These are phyloP conservation scores for Extremus antarcticus DNA, from an alignment of 495 filamentous ascomycete genomes.

Conservation along the genomic window DNA sequence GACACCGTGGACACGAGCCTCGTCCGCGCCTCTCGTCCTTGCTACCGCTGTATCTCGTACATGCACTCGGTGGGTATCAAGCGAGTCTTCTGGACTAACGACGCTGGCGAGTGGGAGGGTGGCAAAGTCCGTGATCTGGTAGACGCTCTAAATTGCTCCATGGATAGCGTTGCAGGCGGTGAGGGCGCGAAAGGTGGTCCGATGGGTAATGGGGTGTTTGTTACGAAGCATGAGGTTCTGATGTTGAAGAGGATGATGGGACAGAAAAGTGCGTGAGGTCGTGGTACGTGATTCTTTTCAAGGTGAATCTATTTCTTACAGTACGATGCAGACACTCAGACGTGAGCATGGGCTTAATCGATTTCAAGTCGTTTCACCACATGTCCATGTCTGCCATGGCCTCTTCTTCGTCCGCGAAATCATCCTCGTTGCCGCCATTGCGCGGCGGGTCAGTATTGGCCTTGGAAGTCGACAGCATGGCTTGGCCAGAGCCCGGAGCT, in stretches of 20 bases:
- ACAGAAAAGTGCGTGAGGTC: not conserved
- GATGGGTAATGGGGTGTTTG: slow-evolving; percentile 29
- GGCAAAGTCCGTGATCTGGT: slow-evolving; percentile 40
- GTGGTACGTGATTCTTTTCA: too few species aligned
- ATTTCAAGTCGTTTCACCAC: not conserved
- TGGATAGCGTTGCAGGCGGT: slow-evolving; percentile 9
- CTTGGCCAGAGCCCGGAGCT: not conserved
- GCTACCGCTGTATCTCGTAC: slow-evolving; percentile 41
- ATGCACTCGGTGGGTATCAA: slow-evolving; percentile 44
- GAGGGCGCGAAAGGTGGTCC: slow-evolving; percentile 6
- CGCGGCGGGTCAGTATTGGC: not conserved
- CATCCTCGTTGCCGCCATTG: not conserved
- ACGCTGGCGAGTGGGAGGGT: slow-evolving; percentile 38
- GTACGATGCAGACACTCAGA: too few species aligned
- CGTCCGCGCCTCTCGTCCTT: slow-evolving; percentile 34
- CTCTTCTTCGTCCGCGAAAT: slow-evolving; percentile 10
- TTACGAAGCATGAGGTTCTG: slow-evolving; percentile 43
- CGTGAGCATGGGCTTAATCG: not conserved
- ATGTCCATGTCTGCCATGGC: slow-evolving; percentile 9
- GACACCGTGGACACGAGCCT: not conserved
- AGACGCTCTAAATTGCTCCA: slow-evolving; percentile 32
- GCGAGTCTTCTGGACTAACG: slow-evolving; percentile 43
- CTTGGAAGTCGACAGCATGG: not conserved
- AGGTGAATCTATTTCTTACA: too few species aligned
- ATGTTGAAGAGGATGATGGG: slow-evolving; percentile 36